phyloP scores from a whole-genome alignment of 2,329 filamentous ascomycete species.

The Beauveria varroae region DNA sequence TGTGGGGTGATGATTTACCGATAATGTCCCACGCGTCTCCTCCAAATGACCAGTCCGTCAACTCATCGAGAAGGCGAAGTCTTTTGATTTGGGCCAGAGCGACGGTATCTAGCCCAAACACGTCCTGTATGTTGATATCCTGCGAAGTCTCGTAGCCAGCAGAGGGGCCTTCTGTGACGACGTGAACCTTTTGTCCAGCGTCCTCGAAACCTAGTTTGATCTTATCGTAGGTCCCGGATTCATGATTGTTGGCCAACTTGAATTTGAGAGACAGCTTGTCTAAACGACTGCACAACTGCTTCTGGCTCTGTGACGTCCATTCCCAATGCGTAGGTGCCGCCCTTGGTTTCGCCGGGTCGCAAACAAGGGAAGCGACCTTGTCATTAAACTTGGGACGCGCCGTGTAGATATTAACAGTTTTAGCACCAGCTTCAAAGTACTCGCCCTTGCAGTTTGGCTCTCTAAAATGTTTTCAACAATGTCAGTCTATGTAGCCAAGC shows the following conservation, averaged over 20 bases:
- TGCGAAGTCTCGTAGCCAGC: neutral
- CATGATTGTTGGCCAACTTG: neutral
- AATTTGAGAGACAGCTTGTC: neutral
- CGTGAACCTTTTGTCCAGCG: neutral
- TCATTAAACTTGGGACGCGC: neutral
- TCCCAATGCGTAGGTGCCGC: neutral
- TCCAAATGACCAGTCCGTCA: neutral
- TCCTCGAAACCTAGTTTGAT: neutral
- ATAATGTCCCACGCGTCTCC: neutral
- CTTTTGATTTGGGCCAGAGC: neutral
- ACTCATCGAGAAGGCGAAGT: neutral
- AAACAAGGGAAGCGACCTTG: neutral
- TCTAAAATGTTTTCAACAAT: neutral
- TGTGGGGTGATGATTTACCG: neutral
- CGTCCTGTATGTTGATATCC: neutral
- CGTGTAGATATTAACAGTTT: neutral
- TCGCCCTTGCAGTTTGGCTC: neutral
- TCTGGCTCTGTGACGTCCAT: neutral
- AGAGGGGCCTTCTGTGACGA: neutral
- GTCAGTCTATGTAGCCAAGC: neutral
- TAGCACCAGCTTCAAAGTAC: neutral
- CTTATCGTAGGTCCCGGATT: neutral
- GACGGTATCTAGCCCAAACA: neutral
- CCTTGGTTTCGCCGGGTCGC: neutral
- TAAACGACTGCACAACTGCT: neutral